Conservation (phyloP, 2,329 filamentous ascomycete genomes). For the Sarocladium kiliense region DNA sequence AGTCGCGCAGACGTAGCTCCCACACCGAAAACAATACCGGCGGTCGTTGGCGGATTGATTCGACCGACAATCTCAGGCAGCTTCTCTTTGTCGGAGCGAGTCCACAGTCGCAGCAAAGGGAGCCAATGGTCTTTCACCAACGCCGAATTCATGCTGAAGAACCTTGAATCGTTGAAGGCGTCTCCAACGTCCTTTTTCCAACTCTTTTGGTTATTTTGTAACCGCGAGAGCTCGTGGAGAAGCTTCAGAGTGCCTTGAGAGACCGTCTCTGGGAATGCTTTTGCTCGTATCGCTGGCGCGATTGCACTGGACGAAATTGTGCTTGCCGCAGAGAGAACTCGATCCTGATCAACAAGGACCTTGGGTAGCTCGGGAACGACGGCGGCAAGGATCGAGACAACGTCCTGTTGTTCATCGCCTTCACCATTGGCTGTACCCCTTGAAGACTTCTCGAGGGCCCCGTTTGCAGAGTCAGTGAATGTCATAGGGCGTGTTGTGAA, state of each 20-base stretch:
- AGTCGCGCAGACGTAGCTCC: constrained; percentile 87
- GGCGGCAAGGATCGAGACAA: constrained; percentile 71
- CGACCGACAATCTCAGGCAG: constrained; percentile 75
- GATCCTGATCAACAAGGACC: constrained; percentile 80
- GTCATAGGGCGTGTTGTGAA: constrained; percentile 84
- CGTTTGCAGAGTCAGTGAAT: constrained; percentile 52
- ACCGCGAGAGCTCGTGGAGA: constrained; percentile 68
- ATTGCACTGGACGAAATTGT: constrained; percentile 82
- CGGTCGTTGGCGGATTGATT: constrained; percentile 79
- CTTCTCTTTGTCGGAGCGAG: constrained; percentile 79
- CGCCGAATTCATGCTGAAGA: constrained; percentile 67
- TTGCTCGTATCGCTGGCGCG: constrained; percentile 75
- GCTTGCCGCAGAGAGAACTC: constrained; percentile 70
- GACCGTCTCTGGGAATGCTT: constrained; percentile 81
- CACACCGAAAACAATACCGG: constrained; percentile 97
- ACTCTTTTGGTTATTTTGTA: constrained; percentile 75
- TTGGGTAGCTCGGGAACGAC: constrained; percentile 78
- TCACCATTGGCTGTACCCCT: constrained; percentile 29
- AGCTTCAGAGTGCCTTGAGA: constrained; percentile 66
- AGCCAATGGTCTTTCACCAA: constrained; percentile 75
- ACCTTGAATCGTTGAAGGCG: constrained; percentile 82
- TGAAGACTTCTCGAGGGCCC: constrained; percentile 30
- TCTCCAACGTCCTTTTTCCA: constrained; percentile 93
- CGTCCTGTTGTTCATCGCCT: constrained; percentile 59
- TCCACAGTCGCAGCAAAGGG: constrained; percentile 78